Evolutionary conservation across 441 rosid genomes (phyloP), one percentile per base, ranked within the genome.

Genomic region (Cnidoscolus chayamansa): DNA sequence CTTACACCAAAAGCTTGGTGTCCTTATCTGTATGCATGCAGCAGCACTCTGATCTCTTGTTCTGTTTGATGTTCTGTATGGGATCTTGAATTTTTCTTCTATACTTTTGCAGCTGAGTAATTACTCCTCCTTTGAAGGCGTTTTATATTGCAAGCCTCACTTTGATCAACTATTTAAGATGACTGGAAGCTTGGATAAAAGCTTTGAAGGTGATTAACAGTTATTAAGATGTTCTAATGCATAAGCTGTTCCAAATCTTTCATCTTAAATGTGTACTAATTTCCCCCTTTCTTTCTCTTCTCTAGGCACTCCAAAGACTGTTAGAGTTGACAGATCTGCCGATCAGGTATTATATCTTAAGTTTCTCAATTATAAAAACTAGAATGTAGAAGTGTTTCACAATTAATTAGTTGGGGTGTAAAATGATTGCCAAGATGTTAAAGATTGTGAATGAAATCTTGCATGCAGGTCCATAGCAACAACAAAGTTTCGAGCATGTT

Each of bases 71-170:
- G 45, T 40, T 5, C 45, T 12, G 45, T 17, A 17, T 7, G 13
- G 31, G 20, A 57, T 30, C 31, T n/a, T 30, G 55, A 55, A 59
- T 16, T 55, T 30, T 70, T 65, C 35, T 66, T 75, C 35, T 70
- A 16, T 25, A 54, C 45, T 16, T 53, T 31, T 83, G 84, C 89
- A 89, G 92, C 67, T 89, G 82, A 76, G 82, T 67, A 87, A 88
- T 73, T 89, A 83, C 70, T 79, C 82, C 80, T 89, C 92, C 72
- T 89, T 86, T 69, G 92, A 89, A 75, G 95, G 95, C 4, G 92
- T 89, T 71, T 80, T 88, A 70, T 89, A 86, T 67, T 89, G 94
- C 85, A 89, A 86, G 84, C 94, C 94, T 67, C 94, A 89, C 85
- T 88, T 87, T 68, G 90, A 87, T 81, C 94, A 89, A 72, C 81